Evolutionary conservation across 2,329 filamentous ascomycete genomes (phyloP), one percentile per base, ranked within the genome.

Genomic region (Albophoma yamanashiensis): DNA sequence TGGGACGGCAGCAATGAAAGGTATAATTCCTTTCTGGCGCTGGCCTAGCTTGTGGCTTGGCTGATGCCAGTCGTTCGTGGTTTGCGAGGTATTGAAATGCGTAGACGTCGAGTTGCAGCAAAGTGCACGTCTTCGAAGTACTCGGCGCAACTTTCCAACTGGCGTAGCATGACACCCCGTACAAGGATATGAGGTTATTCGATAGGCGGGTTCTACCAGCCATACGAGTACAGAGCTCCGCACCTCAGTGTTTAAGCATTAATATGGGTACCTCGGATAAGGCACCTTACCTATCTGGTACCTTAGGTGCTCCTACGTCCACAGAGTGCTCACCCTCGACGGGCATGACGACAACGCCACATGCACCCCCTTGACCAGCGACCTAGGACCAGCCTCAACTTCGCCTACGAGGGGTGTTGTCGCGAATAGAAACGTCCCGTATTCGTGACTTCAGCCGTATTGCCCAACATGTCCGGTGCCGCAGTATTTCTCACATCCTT

Each of bases 391-490:
- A 52, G 12, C 47, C 20, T 22, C 31, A 52, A n/a, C 50, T 36
- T 55, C 17, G 20, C 20, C 31, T 4, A 36, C 34, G 50, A 34
- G 31, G 2, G 50, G 9, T 36, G 50, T 55, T 38, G 31, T 38
- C 31, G 6, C 50, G 50, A 36, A 36, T 38, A 36, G 31, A 20
- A 55, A 55, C 50, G 20, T 15, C n/a, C 20, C 20, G 20, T 22
- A 38, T 55, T 55, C 7, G 50, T 55, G 31, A 55, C 50, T 15
- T 38, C 31, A 55, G 20, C 31, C 31, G 34, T 9, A 45, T 27
- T 42, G 27, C 56, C 40, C 62, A 68, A 61, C 15, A 73, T 73
- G 71, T 73, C 71, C 56, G 70, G 71, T 55, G 70, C 71, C 55
- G 64, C 67, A 59, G 71, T 73, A 66, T 38, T 59, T 17, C 36